Evolutionary conservation across 257 asterid genomes (phyloP), one percentile per base, ranked within the genome.

Genomic region (Rhazya stricta): DNA sequence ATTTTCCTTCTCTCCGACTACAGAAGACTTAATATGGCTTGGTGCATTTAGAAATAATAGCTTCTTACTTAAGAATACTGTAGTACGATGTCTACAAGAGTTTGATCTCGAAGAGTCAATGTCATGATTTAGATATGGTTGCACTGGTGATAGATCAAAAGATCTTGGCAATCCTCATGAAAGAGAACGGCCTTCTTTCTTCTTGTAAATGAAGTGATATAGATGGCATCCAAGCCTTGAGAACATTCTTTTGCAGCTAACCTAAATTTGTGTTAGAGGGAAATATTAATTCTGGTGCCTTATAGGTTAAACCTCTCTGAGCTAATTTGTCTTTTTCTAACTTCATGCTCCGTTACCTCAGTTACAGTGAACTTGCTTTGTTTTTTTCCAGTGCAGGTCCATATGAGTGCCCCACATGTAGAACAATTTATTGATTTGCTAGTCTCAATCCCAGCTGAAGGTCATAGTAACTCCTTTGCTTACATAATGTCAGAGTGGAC

Each of bases 401-500:
- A 95, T 86, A 86, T 89, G 88, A 92, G 98, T 81, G 83, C 76
- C 63, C 99, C 99, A 51, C 88, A 79, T 61, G 92, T 88, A 9
- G 96, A 89, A 82, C 96, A 89, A 56, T 89, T 95, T 77, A 87
- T 95, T 72, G 96, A 91, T 76, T 88, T 95, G 80, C 76, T 95
- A 85, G 84, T 89, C 82, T 88, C 96, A 27, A 79, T 90, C 81
- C 97, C 97, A 27, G 87, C 88, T 42, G 94, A 95, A 78, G 94
- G 91, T 82, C 88, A 91, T 81, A 80, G 43, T 60, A 92, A 89
- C 80, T 84, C 97, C 79, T 89, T 95, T 81, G 84, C 91, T 46
- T 95, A 91, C 85, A 67, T 95, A n/a, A 95, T 95, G 97, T 79
- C 85, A 72, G 97, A 92, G 83, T 95, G 99, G 99, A 87, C 96